phyloP scores from a whole-genome alignment of 225 moss, liverwort and hornwort species.

The Physcomitrium patens region DNA sequence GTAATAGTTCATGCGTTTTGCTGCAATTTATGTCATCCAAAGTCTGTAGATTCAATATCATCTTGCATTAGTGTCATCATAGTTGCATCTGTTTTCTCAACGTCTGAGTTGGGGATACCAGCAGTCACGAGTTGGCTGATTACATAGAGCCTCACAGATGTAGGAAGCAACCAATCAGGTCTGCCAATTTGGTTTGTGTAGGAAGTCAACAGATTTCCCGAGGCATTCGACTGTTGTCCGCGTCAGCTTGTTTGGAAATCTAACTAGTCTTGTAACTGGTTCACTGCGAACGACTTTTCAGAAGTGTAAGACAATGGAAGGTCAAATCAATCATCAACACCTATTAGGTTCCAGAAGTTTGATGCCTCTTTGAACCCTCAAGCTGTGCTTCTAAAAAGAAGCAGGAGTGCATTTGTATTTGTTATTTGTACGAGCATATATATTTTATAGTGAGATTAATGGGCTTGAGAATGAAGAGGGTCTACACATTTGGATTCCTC shows the following conservation, averaged over 20 bases:
- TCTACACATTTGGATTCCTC: no score
- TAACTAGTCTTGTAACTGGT: conserved; percentile 32
- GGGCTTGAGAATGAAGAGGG: no score
- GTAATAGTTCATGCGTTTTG: conserved; percentile 23
- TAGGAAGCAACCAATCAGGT: conserved; percentile 35
- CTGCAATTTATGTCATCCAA: conserved; percentile 26
- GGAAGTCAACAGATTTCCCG: conserved; percentile 14
- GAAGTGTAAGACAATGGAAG: conserved; percentile 26
- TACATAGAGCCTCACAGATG: conserved; percentile 15
- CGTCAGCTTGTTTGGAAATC: conserved; percentile 34
- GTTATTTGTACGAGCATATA: no score
- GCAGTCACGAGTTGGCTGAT: conserved; percentile 22
- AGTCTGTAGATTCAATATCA: conserved; percentile 30
- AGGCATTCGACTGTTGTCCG: conserved; percentile 19
- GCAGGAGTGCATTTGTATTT: no score
- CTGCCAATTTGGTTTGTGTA: conserved; percentile 36
- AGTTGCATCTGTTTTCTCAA: conserved; percentile 30
- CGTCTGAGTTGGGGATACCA: conserved; percentile 43
- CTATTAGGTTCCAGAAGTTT: background rate
- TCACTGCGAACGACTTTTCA: conserved; percentile 31
- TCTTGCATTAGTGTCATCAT: conserved; percentile 26
- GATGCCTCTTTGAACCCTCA: no score
- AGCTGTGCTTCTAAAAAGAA: no score
- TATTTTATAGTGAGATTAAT: no score
- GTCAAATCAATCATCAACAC: conserved; percentile 24